phyloP scores from a whole-genome alignment of 2,329 filamentous ascomycete species.

The Ustilaginoidea virens region DNA sequence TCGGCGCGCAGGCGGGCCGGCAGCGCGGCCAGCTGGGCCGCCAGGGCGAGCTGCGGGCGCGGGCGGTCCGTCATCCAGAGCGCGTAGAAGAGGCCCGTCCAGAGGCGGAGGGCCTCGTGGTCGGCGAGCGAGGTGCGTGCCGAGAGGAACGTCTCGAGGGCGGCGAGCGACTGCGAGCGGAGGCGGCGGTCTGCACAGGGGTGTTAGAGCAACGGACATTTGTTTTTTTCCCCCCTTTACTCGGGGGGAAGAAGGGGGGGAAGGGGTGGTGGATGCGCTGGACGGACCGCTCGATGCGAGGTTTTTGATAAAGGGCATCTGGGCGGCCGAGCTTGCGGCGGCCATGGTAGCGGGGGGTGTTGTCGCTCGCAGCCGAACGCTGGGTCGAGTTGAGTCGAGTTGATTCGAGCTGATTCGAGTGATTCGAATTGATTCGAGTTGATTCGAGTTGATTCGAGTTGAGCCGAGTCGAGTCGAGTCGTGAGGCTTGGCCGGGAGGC shows the following conservation, averaged over 20 bases:
- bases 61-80: conserved; percentile 91
- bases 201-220: not conserved
- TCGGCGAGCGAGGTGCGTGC: conserved; percentile 42
- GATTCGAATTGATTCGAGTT: too few relatives aligned
- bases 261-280: conserved; percentile 1
- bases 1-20: conserved; percentile 35
- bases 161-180: conserved; percentile 61
- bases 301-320: conserved; percentile 70
- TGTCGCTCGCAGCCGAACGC: too few relatives aligned
- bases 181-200: conserved; percentile 51
- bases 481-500: too few relatives aligned
- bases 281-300: conserved; percentile 67
- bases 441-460: too few relatives aligned
- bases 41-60: conserved; percentile 71
- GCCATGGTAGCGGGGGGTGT: too few relatives aligned
- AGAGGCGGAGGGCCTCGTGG: conserved; percentile 71
- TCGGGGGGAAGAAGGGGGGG: not conserved
- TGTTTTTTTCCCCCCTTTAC: not conserved
- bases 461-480: too few relatives aligned
- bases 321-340: too few relatives aligned
- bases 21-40: conserved; percentile 59
- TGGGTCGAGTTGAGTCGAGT: too few relatives aligned
- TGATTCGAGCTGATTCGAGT: too few relatives aligned
- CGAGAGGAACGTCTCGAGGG: conserved; percentile 64
- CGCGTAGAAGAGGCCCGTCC: conserved; percentile 89